A percentile compares a stretch with the other conserved stretches of the same genome.
Conservation (phyloP, 2,329 filamentous ascomycete genomes). For the Aspergillus awamori region DNA sequence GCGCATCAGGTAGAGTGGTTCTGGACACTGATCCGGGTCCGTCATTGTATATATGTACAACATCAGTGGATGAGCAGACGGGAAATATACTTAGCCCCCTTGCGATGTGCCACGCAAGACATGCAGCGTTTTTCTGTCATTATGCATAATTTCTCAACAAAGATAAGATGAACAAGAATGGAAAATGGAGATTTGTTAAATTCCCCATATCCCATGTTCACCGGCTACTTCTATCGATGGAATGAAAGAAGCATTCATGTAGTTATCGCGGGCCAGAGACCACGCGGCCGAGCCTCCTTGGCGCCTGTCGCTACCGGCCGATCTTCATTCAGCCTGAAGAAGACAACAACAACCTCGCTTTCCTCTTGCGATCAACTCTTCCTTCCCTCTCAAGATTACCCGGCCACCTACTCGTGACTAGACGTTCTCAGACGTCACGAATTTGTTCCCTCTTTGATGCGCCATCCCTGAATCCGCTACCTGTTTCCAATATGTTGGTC, state of each 20-base stretch:
- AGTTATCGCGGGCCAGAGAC: slow-evolving; percentile 16
- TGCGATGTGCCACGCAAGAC: background rate
- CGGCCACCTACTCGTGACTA: background rate
- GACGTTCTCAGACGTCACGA: background rate
- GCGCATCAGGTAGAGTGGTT: background rate
- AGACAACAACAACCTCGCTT: slow-evolving; percentile 11
- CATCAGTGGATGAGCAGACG: background rate
- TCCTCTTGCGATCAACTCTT: background rate
- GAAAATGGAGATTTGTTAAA: background rate
- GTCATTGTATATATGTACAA: background rate
- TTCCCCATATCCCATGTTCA: no score
- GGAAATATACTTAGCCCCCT: background rate
- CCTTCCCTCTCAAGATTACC: background rate
- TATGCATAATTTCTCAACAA: background rate
- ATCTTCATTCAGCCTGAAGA: slow-evolving; percentile 24
- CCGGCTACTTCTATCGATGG: no score
- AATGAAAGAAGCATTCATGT: background rate
- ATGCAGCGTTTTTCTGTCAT: slow-evolving; percentile 1
- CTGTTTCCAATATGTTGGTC: slow-evolving; percentile 72
- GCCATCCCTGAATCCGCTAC: background rate
- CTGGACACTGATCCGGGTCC: background rate
- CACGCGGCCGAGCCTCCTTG: slow-evolving; percentile 30
- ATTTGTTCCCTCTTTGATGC: slow-evolving; percentile 7
- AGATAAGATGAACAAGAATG: background rate
- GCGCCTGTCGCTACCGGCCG: slow-evolving; percentile 35